Evolutionary conservation across 768 basidiomycete species (phyloP), one percentile per base, ranked within the genome.

Genomic region (Suillus sp.): DNA sequence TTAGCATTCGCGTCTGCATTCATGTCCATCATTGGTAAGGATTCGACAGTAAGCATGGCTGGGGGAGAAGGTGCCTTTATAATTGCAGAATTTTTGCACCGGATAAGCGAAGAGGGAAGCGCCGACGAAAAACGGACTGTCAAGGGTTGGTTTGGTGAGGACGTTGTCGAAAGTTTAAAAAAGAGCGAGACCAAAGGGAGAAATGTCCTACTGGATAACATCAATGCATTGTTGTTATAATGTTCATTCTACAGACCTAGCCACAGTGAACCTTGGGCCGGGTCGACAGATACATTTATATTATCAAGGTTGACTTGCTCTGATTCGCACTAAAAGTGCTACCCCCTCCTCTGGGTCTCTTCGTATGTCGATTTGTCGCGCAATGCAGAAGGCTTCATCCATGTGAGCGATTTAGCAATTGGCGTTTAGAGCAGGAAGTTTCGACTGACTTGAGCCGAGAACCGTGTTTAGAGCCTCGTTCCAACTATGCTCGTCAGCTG

Each of bases 61-160:
- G 78, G 79, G 30, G 77, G 83, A 18, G 83, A 85, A 59, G 93
- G 93, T 0, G 82, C 86, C 5, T 95, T 94, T 68, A 84, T 95
- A 18, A 80, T 94, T 2, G 86, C 88, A 0, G 92, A 90, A 71
- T 77, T 93, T 35, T 83, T 89, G 70, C 87, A 87, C 67, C 81
- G 88, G 32, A 74, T 91, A 47, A 72, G 71, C 34, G 78, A 77
- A 32, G 79, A 77, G n/a, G 79, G 78, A 4, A 74, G 65, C 16
- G 71, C 72, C 10, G 76, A 75, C 27, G 80, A 80, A 64, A 81
- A 80, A 69, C 71, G 72, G 66, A 79, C 65, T 35, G 69, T 91
- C 59, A 86, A 81, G 70, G 69, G 62, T 9, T 91, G 88, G 89
- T 91, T 94, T 71, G 76, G 72, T 14, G 67, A 75, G 22, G 77